These are phyloP conservation scores for Crithidia sp. DNA, from an alignment of 208 protist species.

Conservation along the genomic window DNA sequence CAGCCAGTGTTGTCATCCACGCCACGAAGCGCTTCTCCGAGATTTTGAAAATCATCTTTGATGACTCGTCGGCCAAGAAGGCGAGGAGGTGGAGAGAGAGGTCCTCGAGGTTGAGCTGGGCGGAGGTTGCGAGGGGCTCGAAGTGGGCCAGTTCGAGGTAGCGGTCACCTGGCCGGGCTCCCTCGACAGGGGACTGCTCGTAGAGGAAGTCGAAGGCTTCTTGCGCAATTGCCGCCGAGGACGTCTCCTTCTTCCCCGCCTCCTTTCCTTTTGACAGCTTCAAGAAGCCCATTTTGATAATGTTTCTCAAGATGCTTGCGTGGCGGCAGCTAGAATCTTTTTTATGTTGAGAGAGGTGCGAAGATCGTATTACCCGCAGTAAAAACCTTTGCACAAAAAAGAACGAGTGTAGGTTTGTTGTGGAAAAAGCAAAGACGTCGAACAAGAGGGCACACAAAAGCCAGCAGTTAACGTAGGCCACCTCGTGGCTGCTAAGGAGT, in stretches of 20 bases:
- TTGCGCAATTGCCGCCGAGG: slow-evolving; percentile 4
- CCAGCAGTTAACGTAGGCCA: neutral
- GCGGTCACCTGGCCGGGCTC: slow-evolving; percentile 20
- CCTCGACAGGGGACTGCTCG: slow-evolving; percentile 9
- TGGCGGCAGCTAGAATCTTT: neutral
- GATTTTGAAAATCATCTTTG: slow-evolving; percentile 43
- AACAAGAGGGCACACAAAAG: neutral
- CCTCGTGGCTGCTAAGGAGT: too few relatives aligned
- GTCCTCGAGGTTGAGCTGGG: slow-evolving; percentile 58
- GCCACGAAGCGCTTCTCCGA: slow-evolving; percentile 53
- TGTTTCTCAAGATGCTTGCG: neutral
- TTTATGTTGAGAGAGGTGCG: too few relatives aligned
- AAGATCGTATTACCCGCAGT: too few relatives aligned
- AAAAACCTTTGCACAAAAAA: slow-evolving; percentile 16
- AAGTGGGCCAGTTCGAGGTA: slow-evolving; percentile 55
- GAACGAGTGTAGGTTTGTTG: neutral
- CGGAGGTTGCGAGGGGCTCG: slow-evolving; percentile 43
- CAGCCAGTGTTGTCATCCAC: slow-evolving; percentile 28
- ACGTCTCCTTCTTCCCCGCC: neutral
- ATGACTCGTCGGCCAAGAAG: slow-evolving; percentile 41
- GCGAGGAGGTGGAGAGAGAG: slow-evolving; percentile 72
- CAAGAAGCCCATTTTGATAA: slow-evolving; percentile 19
- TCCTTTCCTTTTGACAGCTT: slow-evolving; percentile 10
- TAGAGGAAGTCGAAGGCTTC: slow-evolving; percentile 47
- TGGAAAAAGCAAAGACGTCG: neutral